Evolutionary conservation across 768 basidiomycete species (phyloP).

Genomic region (Termitomyces sp.): DNA sequence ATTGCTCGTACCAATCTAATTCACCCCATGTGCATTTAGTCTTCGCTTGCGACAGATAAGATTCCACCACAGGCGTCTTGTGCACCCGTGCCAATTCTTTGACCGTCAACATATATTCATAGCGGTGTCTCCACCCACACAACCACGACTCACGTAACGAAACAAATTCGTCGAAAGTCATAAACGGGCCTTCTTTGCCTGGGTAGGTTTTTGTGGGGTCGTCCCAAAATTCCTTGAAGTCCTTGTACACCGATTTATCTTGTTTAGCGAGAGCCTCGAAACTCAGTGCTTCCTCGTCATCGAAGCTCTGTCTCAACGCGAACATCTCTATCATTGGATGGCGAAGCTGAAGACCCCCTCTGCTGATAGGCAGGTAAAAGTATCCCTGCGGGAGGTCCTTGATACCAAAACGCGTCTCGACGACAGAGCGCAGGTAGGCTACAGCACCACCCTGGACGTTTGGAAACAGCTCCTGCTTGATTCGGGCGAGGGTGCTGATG

Average conservation of each 20-base stretch:
- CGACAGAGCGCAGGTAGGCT: constrained; percentile 16
- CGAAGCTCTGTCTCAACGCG: constrained; percentile 15
- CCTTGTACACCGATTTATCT: constrained; percentile 19
- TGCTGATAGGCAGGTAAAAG: constrained; percentile 9
- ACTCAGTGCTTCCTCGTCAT: not conserved
- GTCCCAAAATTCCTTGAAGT: not conserved
- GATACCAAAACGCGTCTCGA: constrained; percentile 12
- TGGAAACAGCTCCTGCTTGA: constrained; percentile 22
- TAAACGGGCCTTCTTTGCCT: constrained; percentile 6
- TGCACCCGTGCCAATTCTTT: not conserved
- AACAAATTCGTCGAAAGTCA: constrained; percentile 10
- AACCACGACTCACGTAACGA: constrained; percentile 12
- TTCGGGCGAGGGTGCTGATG: constrained; percentile 21
- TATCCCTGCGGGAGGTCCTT: not conserved
- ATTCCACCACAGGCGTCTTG: constrained; percentile 2
- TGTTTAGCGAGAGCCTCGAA: constrained; percentile 17
- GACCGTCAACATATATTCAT: constrained; percentile 5
- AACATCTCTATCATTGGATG: constrained; percentile 33
- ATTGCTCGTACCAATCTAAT: constrained; percentile 25
- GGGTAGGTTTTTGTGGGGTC: not conserved
- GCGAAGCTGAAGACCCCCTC: constrained; percentile 16
- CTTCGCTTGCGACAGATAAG: not conserved
- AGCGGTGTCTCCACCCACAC: constrained; percentile 5
- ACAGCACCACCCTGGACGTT: constrained; percentile 15
- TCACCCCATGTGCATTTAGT: constrained; percentile 1